Base-by-base conservation (phyloP, 2,329 filamentous ascomycete species). In the Clonostachys solani region DNA sequence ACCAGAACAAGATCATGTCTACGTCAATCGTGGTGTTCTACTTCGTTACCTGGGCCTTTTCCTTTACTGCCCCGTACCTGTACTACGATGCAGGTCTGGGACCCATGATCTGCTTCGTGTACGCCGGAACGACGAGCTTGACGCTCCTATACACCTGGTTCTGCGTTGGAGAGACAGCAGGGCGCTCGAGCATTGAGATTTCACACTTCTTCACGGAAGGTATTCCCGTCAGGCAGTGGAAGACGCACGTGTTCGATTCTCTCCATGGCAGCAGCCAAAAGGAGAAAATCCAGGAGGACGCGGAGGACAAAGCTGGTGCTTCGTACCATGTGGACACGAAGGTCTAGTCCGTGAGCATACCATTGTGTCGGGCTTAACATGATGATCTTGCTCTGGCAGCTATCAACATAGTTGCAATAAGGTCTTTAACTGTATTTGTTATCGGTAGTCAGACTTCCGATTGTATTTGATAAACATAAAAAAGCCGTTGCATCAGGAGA, bases 1-100 rank as follows among this genome's bases (percentile, higher is more conserved):
- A 74, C 54, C 57, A 66, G 46, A 72, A 71, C 57, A 73, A 73
- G 54, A 74, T 74, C 54, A 69, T 65, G 37, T 63, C 68, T 12
- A 56, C 60, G 33, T 60, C 67, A 4, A 66, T 73, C 8, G 66
- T 60, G 4, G 62, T 60, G n/a, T 72, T 72, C 59, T 73, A 54
- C 46, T 53, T 59, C 42, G 63, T 61, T 10, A 50, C 49, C 37
- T 66, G 63, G 62, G 53, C 58, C 36, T 57, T 63, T 35, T 54
- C 55, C 12, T 66, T 66, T 48, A 65, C 62, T 10, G 54, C 53
- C 12, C 63, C 62, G 2, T 66, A 66, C 46, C 50, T 66, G 40
- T 66, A 66, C 54, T 65, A 65, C 50, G 47, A 52, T 9, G 62
- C 50, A 1, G 52, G 55, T 6, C 50, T 64, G 16, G 62, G 63